Conservation (phyloP, 768 basidiomycete species). For the Lentinus tigrinus region DNA sequence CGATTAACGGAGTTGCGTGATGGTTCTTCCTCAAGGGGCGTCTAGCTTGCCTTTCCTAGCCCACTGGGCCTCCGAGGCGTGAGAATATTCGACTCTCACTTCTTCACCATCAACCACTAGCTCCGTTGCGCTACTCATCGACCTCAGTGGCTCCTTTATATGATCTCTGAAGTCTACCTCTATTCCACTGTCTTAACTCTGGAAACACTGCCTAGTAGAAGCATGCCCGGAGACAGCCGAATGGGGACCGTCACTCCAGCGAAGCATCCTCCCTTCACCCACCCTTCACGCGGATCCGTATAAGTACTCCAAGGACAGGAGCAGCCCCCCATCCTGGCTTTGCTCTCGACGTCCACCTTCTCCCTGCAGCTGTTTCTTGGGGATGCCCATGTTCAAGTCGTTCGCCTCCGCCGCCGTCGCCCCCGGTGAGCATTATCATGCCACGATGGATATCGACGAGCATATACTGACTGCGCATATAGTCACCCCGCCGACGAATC, state of each 20-base stretch:
- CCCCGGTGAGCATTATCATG: background rate
- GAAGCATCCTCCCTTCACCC: background rate
- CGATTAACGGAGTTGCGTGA: no score
- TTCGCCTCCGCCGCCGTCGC: background rate
- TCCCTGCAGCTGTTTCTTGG: slow-evolving; percentile 47
- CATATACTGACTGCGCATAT: background rate
- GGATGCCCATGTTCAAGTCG: slow-evolving; percentile 19
- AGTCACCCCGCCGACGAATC: background rate
- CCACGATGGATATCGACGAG: background rate
- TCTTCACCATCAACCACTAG: no score
- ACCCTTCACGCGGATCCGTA: background rate
- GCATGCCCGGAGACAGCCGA: background rate
- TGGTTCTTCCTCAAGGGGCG: no score
- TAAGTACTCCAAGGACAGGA: background rate
- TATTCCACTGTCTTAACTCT: background rate
- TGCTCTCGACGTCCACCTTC: background rate
- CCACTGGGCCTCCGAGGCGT: no score
- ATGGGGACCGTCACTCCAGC: background rate
- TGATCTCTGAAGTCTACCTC: no score
- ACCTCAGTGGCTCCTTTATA: no score
- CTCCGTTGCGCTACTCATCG: no score
- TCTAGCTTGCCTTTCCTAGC: no score
- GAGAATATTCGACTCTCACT: no score
- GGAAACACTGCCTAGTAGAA: no score
- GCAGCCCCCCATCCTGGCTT: background rate